Base-by-base conservation (phyloP, 1,284 basidiomycete species). In the Tylopilus orsonianus region DNA sequence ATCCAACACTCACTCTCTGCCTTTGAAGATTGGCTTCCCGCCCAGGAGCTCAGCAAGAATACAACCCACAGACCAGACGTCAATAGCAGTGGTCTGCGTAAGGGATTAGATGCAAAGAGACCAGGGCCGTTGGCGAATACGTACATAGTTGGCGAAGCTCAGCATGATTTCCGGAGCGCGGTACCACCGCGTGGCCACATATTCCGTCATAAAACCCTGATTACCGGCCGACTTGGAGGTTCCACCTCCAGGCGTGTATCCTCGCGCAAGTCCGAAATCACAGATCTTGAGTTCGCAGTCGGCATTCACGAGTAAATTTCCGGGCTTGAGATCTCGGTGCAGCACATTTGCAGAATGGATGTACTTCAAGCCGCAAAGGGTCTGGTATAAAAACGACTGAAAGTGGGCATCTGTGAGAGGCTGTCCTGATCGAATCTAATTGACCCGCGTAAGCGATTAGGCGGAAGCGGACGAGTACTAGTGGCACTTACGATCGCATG, bases 201-300 rank as follows among this genome's bases (percentile, higher is more conserved):
- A 97, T 71, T 99, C 97, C 0, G 97, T 99, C 97, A 99, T 99
- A 74, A 99, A 97, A 1, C 95, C 94, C 58, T 94, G 93, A 61
- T 92, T 92, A 30, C 86, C 87, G 12, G 82, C 80, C 0, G 78
- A 75, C 57, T 77, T 80, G 38, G 80, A 80, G 48, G 84, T 77
- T 45, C 85, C 77, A 43, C 82, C 81, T 4, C 87, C 91, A 45
- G 94, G 85, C 13, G 81, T 93, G 70, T 97, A 98, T 1, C 96
- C 97, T 61, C 97, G 78, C 2, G 97, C 96, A 35, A 99, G 81
- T 39, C 97, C 97, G 68, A 99, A 99, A 71, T 99, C 97, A 66
- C 97, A 99, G 58, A 99, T 99, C 77, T 94, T 95, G 63, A 95
- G 81, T 67, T 95, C 93, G 66, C 96, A 99, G 69, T 99, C 96